phyloP scores from a whole-genome alignment of 129 eudicot species.

The Centrapalus pauciflorus region DNA sequence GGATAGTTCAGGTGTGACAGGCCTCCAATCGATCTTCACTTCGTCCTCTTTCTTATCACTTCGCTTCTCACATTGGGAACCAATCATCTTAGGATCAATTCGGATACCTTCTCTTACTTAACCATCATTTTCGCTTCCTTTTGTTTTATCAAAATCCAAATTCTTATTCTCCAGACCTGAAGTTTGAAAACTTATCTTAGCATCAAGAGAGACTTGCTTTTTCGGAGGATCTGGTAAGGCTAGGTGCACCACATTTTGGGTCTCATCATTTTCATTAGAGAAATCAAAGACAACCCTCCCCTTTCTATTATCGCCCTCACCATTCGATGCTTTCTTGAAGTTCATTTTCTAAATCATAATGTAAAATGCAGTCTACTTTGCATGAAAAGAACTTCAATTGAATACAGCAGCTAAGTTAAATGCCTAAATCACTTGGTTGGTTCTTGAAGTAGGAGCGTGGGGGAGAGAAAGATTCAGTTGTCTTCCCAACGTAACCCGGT shows the following conservation, averaged over 20 bases:
- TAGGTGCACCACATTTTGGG: constrained; percentile 55
- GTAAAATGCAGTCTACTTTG: not conserved
- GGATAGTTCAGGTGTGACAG: too few species aligned
- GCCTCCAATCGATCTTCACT: too few species aligned
- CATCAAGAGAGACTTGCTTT: constrained; percentile 26
- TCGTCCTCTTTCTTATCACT: too few species aligned
- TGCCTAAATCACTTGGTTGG: too few species aligned
- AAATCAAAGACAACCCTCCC: constrained; percentile 71
- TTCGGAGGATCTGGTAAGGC: constrained; percentile 82
- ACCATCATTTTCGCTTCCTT: constrained; percentile 41
- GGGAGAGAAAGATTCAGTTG: too few species aligned
- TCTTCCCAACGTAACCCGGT: too few species aligned
- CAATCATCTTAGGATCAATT: constrained; percentile 14
- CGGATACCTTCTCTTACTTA: constrained; percentile 32
- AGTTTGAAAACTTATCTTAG: constrained; percentile 29
- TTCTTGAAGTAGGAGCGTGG: too few species aligned
- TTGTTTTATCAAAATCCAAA: constrained; percentile 40
- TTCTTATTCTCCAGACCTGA: constrained; percentile 35
- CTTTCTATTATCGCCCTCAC: constrained; percentile 69
- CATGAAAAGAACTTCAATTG: not conserved
- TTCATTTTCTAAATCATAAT: constrained; percentile 49
- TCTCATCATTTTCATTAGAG: constrained; percentile 83
- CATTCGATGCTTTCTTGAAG: constrained; percentile 61
- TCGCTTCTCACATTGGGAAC: too few species aligned
- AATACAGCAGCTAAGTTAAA: not conserved